Base-by-base conservation (phyloP, 768 basidiomycete genomes). In the Lepiota brunneoincarnata region DNA sequence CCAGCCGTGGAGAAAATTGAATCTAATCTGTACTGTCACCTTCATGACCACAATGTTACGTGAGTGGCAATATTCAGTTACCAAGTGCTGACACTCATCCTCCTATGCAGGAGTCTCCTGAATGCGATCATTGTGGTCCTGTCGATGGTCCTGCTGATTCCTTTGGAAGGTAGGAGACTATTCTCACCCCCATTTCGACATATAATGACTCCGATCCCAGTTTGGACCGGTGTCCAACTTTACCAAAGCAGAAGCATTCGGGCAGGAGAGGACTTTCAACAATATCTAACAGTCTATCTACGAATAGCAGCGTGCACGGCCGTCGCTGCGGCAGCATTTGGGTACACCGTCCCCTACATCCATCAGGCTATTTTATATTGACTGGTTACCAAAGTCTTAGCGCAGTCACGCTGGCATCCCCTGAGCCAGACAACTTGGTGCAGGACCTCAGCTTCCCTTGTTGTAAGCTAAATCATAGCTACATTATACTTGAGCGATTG, bases 1-100 rank as follows among this genome's bases (percentile, higher is more conserved):
- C 43, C 43, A 2, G 43, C 46, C 9, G 52, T 46, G 2, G 44
- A 45, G 31, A 53, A 38, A 26, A 53, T 46, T 12, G 35, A 39
- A 46, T 46, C 43, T 35, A 53, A 53, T 21, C n/a, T 53, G 2
- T 53, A 45, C 26, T 53, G 51, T 18, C 51, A 53, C 28, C 51
- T 53, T n/a, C 43, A 45, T 2, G 51, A 53, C 6, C 37, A 53
- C 15, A 36, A 14, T 26, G 9, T 26, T 44, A 28, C 42, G 43
- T 53, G 21, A 23, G 50, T 42, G 1, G 17, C 6, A 34, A 6
- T 23, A 42, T 21, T 6, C 11, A 10, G 6, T 53, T 17, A 20
- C 34, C 5, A 2, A 7, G 10, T 11, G 20, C 5, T 35, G 20
- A 4, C 7, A 18, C 23, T 43, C 18, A 43, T 20, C 12, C n/a